These are phyloP conservation scores for Neopestalotiopsis sp. DNA, from an alignment of 2,329 filamentous ascomycete species.

Conservation along the genomic window DNA sequence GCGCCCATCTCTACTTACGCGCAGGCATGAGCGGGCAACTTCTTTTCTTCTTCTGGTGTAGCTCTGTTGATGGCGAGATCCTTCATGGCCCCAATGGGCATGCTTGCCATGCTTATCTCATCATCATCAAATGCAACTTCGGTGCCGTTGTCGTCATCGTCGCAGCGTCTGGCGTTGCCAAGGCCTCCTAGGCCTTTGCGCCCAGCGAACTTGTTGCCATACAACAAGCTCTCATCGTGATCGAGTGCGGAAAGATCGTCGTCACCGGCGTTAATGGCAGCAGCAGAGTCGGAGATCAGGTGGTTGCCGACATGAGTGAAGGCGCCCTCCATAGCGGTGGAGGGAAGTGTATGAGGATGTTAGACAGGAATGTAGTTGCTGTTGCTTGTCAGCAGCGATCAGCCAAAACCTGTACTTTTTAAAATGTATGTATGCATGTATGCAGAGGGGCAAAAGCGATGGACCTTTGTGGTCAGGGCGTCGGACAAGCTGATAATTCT, in stretches of 20 bases:
- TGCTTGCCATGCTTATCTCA: constrained; percentile 79
- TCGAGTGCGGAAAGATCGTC: constrained; percentile 76
- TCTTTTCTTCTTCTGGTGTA: constrained; percentile 77
- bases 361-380: constrained; percentile 13
- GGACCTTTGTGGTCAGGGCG: not conserved
- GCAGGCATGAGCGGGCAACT: constrained; percentile 93
- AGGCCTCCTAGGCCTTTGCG: constrained; percentile 56
- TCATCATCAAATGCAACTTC: constrained; percentile 80
- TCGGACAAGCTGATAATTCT: not conserved
- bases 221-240: constrained; percentile 81
- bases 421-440: not conserved
- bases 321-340: constrained; percentile 75
- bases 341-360: constrained; percentile 28
- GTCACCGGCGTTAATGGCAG: constrained; percentile 85
- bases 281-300: constrained; percentile 81
- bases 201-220: constrained; percentile 66
- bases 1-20: constrained; percentile 66
- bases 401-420: not conserved
- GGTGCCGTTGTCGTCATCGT: constrained; percentile 89
- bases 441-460: not conserved
- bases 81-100: constrained; percentile 76
- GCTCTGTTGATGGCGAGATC: constrained; percentile 59
- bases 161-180: constrained; percentile 61
- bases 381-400: not conserved
- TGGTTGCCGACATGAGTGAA: constrained; percentile 90